Base-by-base conservation (phyloP, 192 early-diverging fungal genomes). In the Gamsiella multidivaricata region DNA sequence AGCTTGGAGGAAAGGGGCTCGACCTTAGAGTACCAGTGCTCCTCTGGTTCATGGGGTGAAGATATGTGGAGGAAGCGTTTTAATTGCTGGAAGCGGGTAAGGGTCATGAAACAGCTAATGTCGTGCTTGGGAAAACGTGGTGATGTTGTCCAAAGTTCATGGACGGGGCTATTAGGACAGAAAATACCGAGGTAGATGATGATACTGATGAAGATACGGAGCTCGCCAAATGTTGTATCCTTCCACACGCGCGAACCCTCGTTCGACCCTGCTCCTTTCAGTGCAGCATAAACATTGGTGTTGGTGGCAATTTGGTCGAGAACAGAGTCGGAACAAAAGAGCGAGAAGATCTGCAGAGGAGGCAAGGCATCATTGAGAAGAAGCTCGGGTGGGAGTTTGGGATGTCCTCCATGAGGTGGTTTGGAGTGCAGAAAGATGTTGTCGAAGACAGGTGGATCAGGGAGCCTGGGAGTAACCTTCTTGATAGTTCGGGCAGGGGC, bases 21-120 rank as follows among this genome's bases (percentile, higher is more conserved):
- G 22, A 74, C 0, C 32, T 81, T 81, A 2, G 22, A 22, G 28
- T 39, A 58, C 31, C 34, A 70, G n/a, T 39, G 36, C 0, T 26
- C 37, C 0, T 25, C 23, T 20, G 41, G 39, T 20, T 55, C 12
- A 3, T 18, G 25, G 6, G 28, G 45, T 25, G 37, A 14, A 0
- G 75, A 69, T 31, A 79, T 31, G 36, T 79, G 60, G 42, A 79
- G 47, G 53, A 28, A 79, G 18, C 49, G 45, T 33, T 79, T 79
- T 9, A 75, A 41, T 28, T 69, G 54, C 22, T 79, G 15, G 42
- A 63, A 79, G 20, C 74, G 52, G 18, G 17, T 18, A 14, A 56
- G 39, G 2, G 65, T 25, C 43, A 76, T 62, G 15, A 55, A 36
- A 34, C 65, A 25, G 17, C 36, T 28, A 28, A 76, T 55, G 14